Percentiles rank a stretch among this genome's conserved stretches.
Evolutionary conservation across 495 filamentous ascomycete genomes (phyloP).

Genomic region (Penicillium egyptiacum): DNA sequence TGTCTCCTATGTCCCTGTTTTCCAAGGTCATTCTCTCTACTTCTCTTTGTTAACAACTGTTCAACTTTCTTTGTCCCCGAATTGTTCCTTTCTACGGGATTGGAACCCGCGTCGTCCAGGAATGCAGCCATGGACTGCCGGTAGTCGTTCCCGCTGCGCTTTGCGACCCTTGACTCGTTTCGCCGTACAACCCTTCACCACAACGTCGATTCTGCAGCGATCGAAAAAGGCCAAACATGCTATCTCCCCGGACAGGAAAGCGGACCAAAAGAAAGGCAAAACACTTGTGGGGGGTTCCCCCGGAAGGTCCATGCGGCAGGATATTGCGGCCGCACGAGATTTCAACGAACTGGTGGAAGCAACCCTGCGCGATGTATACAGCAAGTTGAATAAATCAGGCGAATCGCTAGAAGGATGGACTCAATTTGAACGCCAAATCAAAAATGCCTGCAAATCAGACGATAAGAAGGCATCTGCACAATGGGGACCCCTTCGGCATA

Average conservation of each 20-base stretch:
- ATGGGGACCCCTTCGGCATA: slow-evolving; percentile 23
- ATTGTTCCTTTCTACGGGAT: slow-evolving; percentile 3
- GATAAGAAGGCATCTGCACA: slow-evolving; percentile 16
- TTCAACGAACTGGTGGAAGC: slow-evolving; percentile 32
- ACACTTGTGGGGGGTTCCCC: neutral
- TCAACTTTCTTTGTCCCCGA: neutral
- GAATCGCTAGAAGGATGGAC: slow-evolving; percentile 27
- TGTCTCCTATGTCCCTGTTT: neutral
- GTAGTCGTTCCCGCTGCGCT: slow-evolving; percentile 38
- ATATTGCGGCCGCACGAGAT: slow-evolving; percentile 23
- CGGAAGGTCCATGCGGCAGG: slow-evolving; percentile 12
- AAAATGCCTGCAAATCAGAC: slow-evolving; percentile 36
- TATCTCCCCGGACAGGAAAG: neutral
- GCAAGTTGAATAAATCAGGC: slow-evolving; percentile 15
- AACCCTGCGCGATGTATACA: slow-evolving; percentile 29
- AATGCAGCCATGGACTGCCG: slow-evolving; percentile 44
- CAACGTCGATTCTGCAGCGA: slow-evolving; percentile 31
- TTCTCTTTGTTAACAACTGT: neutral
- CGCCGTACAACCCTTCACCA: slow-evolving; percentile 35
- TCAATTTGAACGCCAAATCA: slow-evolving; percentile 38
- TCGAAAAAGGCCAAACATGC: slow-evolving; percentile 23
- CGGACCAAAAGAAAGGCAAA: neutral
- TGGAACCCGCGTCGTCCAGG: slow-evolving; percentile 14
- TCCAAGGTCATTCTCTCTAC: neutral
- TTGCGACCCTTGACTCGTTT: slow-evolving; percentile 30